Evolutionary conservation across 2,329 filamentous ascomycete species (phyloP), one percentile per base, ranked within the genome.

Genomic region (Plectosphaerella cucumerina): DNA sequence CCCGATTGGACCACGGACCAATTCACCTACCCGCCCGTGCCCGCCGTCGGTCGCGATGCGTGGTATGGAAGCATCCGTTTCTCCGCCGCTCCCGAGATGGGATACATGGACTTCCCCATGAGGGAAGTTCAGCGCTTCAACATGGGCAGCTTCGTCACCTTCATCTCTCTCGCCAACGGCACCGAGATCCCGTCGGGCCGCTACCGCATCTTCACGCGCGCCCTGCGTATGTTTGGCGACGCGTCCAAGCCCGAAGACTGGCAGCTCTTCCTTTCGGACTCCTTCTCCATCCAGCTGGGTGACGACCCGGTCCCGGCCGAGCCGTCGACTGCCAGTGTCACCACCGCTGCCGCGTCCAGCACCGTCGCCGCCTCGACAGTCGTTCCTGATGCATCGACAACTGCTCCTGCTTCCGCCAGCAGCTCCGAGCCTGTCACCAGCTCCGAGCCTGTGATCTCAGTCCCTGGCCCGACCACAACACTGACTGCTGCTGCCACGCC

Each of bases 231-330:
- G 49, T 56, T 56, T 47, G 51, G 53, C 12, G 45, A 56, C n/a
- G 42, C 51, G 9, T 37, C 17, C n/a, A 50, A 53, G 10, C 20
- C 44, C 15, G 22, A 33, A 4, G 53, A 56, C 41, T 56, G 53
- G 53, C 51, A 56, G 18, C 41, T 56, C 31, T 52, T 44, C 35
- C 47, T 56, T 11, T 57, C 55, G 4, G 53, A 56, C 41, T n/a
- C 53, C 15, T 58, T 58, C 41, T 44, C 48, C 1, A 47, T 59
- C n/a, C 52, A 58, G 43, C 48, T 50, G 4, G 53, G 54, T 3
- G 48, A 54, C 6, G 48, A 59, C 20, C 49, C 56, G 15, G 39
- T 56, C 11, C 54, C 54, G 0, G 43, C 37, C 10, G 34, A 20
- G 1, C 48, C 44, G 12, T 35, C 41, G 1, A 50, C 48, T 3